These are phyloP conservation scores for Limnomonas spitsbergensis DNA, from an alignment of 139 green algal genomes.

Conservation along the genomic window DNA sequence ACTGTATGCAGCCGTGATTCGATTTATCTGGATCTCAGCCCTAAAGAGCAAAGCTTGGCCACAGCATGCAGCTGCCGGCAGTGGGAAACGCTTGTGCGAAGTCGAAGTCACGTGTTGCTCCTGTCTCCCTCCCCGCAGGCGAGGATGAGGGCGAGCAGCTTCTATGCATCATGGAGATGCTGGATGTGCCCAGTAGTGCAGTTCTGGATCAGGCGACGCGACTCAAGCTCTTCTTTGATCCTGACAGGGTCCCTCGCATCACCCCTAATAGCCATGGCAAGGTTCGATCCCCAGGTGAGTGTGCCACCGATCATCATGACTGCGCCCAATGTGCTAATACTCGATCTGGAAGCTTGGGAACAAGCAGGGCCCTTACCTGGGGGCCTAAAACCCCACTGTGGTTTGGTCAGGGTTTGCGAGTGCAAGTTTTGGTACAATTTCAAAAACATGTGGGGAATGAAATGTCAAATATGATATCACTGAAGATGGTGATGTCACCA, in stretches of 20 bases:
- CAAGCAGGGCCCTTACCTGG: neutral
- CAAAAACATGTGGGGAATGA: neutral
- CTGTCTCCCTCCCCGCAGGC: no score
- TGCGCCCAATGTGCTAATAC: neutral
- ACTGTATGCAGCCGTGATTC: no score
- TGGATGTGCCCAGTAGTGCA: neutral
- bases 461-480: neutral
- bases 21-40: no score
- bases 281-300: neutral
- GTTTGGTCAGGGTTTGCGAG: neutral
- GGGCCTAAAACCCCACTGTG: neutral
- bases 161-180: constrained; percentile 12
- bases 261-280: neutral
- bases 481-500: neutral
- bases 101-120: no score
- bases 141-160: constrained; percentile 13
- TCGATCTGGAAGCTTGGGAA: neutral
- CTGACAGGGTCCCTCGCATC: neutral
- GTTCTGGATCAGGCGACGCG: neutral
- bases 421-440: neutral
- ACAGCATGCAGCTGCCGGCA: no score
- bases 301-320: neutral
- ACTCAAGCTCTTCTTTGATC: constrained; percentile 7
- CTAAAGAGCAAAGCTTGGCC: no score
- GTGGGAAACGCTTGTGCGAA: no score